phyloP scores from a whole-genome alignment of 2,329 filamentous ascomycete species.

The Fusarium concolor region DNA sequence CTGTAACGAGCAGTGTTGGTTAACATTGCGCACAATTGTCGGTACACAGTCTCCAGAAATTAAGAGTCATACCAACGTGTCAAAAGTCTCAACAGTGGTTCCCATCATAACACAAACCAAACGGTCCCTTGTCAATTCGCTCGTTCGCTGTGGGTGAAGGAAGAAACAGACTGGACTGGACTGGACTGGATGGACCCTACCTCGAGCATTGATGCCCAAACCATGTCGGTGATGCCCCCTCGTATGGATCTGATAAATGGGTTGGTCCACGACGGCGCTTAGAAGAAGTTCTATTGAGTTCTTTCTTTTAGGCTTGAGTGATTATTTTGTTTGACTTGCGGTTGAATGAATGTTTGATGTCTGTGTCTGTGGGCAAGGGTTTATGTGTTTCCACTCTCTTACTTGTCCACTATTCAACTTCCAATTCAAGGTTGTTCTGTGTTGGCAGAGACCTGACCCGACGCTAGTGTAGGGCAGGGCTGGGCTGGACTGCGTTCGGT shows the following conservation, averaged over 20 bases:
- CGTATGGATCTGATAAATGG: constrained; percentile 15
- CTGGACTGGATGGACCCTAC: constrained; percentile 3
- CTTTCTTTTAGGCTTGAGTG: neutral
- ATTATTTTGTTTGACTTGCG: neutral
- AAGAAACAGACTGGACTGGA: no score
- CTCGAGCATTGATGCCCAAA: constrained; percentile 39
- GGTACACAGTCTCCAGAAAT: constrained; percentile 1
- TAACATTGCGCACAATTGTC: neutral
- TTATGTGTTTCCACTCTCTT: neutral
- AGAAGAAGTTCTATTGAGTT: constrained; percentile 7
- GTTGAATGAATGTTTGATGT: neutral
- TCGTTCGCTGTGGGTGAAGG: constrained; percentile 15
- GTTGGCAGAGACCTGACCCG: constrained; percentile 26
- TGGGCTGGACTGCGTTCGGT: constrained; percentile 11
- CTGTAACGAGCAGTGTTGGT: neutral
- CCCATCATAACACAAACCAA: constrained; percentile 18
- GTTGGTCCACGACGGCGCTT: constrained; percentile 39
- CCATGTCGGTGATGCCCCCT: constrained; percentile 36
- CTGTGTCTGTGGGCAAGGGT: constrained; percentile 21
- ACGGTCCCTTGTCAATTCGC: constrained; percentile 13
- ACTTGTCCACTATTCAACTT: constrained; percentile 5
- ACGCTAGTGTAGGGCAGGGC: constrained; percentile 19
- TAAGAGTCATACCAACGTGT: constrained; percentile 41
- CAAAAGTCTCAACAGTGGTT: constrained; percentile 23
- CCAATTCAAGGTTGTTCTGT: constrained; percentile 28